Conservation (phyloP, 2,329 filamentous ascomycete species). For the Cladophialophora carrionii region DNA sequence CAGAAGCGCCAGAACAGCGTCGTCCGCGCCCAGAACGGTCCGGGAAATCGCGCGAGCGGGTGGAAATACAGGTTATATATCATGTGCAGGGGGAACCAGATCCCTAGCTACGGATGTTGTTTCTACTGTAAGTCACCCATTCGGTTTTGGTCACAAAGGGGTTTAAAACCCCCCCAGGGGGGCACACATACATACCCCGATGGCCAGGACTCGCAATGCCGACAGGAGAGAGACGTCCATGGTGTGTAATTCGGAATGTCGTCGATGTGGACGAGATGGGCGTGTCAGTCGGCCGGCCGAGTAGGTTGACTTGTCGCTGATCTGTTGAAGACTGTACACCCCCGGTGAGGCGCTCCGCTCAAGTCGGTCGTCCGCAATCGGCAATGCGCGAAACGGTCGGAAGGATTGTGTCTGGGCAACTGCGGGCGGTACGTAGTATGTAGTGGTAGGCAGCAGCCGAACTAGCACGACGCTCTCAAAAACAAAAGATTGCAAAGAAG, state of each 20-base stretch:
- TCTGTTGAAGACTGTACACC: not conserved
- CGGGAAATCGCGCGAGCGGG: slow-evolving; percentile 67
- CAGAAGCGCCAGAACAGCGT: slow-evolving; percentile 1
- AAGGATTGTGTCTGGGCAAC: not conserved
- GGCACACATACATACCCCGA: not conserved
- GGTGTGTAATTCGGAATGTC: not conserved
- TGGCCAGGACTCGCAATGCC: not conserved
- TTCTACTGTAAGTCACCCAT: not conserved
- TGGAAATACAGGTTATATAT: slow-evolving; percentile 45
- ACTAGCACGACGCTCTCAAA: not conserved
- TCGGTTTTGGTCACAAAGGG: too few relatives aligned
- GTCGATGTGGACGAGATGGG: not conserved
- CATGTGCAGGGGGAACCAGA: not conserved
- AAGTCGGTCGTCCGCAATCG: not conserved
- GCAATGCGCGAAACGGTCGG: not conserved
- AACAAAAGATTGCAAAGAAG: not conserved
- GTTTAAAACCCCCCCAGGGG: too few relatives aligned
- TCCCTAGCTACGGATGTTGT: not conserved
- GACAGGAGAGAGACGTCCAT: not conserved
- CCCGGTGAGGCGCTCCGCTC: not conserved
- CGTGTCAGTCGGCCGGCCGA: not conserved
- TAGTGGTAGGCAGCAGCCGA: not conserved
- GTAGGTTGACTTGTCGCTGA: not conserved
- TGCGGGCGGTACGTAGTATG: too few relatives aligned
- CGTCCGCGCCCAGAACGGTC: slow-evolving; percentile 55